Conservation (phyloP, 2,329 filamentous ascomycete species). For the Microsporum canis region DNA sequence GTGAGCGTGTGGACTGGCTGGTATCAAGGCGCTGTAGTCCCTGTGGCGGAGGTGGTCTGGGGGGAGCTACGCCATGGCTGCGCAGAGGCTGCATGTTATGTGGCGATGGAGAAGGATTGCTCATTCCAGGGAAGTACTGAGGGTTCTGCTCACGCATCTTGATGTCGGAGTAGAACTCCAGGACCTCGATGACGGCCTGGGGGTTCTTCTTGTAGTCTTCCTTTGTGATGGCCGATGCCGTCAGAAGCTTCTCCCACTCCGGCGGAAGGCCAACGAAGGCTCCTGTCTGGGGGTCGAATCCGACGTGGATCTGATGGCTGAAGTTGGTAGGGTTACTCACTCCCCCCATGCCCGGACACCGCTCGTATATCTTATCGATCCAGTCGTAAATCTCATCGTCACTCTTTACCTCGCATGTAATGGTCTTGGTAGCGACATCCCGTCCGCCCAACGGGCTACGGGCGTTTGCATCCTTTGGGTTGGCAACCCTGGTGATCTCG, state of each 20-base stretch:
- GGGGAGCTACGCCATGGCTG: conserved; percentile 52
- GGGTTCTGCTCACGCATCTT: conserved; percentile 54
- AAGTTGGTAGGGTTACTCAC: conserved; percentile 99
- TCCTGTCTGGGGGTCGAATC: conserved; percentile 89
- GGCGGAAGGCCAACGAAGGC: conserved; percentile 89
- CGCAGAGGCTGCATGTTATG: conserved; percentile 38
- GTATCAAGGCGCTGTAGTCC: conserved; percentile 36
- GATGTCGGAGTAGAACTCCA: conserved; percentile 60
- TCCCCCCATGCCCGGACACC: conserved; percentile 93
- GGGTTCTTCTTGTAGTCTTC: conserved; percentile 98
- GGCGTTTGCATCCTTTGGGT: conserved; percentile 48
- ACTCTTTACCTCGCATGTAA: conserved; percentile 86
- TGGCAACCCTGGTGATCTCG: conserved; percentile 67
- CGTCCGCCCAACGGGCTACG: conserved; percentile 64
- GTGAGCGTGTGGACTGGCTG: conserved; percentile 28
- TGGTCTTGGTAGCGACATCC: conserved; percentile 67
- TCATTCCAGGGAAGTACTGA: conserved; percentile 46
- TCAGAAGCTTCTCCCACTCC: conserved; percentile 95
- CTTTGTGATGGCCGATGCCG: conserved; percentile 92
- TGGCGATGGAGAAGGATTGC: conserved; percentile 47
- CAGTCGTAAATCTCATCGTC: conserved; percentile 97
- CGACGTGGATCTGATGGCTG: conserved; percentile 90
- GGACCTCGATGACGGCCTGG: conserved; percentile 58
- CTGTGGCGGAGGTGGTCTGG: conserved; percentile 51
- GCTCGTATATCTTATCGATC: conserved; percentile 96